phyloP scores from a whole-genome alignment of 208 protist species.

The Acanthamoeba divionensis region DNA sequence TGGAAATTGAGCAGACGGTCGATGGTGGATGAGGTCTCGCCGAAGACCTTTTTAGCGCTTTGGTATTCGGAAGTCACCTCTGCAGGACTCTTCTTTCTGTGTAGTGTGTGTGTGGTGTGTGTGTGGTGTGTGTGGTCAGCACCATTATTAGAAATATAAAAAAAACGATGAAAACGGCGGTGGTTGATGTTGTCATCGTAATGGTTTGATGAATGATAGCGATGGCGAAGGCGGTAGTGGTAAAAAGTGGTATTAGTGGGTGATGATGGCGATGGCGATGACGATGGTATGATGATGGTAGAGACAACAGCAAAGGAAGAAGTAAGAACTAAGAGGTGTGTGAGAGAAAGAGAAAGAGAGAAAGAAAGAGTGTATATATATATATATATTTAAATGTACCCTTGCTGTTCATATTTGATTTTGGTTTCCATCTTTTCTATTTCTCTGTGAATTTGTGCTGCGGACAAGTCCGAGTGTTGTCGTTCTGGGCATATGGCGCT shows the following conservation, averaged over 20 bases:
- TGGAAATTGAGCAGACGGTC: not conserved
- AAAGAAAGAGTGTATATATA: too few species aligned
- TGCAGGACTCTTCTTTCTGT: not conserved
- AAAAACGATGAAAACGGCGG: not conserved
- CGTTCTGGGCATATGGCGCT: too few species aligned
- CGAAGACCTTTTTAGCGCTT: not conserved
- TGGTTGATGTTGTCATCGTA: too few species aligned
- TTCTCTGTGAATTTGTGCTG: not conserved
- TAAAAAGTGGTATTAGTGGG: too few species aligned
- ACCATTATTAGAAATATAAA: not conserved
- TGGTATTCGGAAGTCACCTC: slow-evolving; percentile 37
- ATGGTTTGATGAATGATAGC: too few species aligned
- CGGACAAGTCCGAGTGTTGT: too few species aligned
- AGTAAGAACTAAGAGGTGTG: not conserved
- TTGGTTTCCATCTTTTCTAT: slow-evolving; percentile 35
- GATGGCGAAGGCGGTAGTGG: too few species aligned
- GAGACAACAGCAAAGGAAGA: not conserved
- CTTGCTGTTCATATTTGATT: not conserved
- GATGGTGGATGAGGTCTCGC: not conserved
- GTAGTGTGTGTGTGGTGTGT: too few species aligned
- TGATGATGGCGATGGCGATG: too few species aligned
- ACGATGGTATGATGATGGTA: too few species aligned
- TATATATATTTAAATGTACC: not conserved
- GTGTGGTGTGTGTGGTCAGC: too few species aligned
- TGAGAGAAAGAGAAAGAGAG: too few species aligned